Base-by-base conservation (phyloP, 805 yeast species). In the Kodamaea hsintzibuensis region DNA sequence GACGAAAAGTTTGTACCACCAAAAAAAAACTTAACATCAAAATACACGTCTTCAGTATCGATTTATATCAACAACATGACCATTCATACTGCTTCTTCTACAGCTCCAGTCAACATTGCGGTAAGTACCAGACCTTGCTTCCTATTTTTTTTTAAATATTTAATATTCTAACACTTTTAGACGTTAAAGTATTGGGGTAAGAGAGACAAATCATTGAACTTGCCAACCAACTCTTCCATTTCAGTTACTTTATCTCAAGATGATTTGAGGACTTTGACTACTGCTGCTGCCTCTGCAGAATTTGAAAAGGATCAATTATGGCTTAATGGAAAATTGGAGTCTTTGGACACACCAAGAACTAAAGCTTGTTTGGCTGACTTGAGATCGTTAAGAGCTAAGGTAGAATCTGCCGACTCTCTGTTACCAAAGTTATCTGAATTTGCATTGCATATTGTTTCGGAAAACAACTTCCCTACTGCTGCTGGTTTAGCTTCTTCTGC, bases 111-210 rank as follows among this genome's bases (percentile, higher is more conserved):
- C 51, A 93, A 93, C 71, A 93, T 93, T 71, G 99, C 99, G 17
- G 55, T 57, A 49, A 12, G 57, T 54, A 37, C 18, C 12, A 30
- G 5, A 30, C 10, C 35, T 12, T n/a, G 8, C 13, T 5, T 5
- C 13, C 13, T 18, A 7, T 4, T 42, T 35, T 22, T 30, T n/a
- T 12, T 12, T 35, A 9, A 14, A 27, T 10, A 40, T 7, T 18
- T 40, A 39, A 10, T 17, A n/a, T 49, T 50, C 59, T 57, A 58
- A 60, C 44, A 12, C 61, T 47, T 8, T 2, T 37, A 85, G 85
- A 95, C 98, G 40, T 80, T 95, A 60, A 95, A 95, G 74, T 95
- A 95, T 77, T 95, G 99, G 99, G 99, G 99, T 48, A 95, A 95
- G 74, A 83, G 99, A 67, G 98, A 95, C 72, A 86, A 84, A 58